Evolutionary conservation across 2,329 filamentous ascomycete genomes (phyloP), one percentile per base, ranked within the genome.

Genomic region (Aspergillus sp.): DNA sequence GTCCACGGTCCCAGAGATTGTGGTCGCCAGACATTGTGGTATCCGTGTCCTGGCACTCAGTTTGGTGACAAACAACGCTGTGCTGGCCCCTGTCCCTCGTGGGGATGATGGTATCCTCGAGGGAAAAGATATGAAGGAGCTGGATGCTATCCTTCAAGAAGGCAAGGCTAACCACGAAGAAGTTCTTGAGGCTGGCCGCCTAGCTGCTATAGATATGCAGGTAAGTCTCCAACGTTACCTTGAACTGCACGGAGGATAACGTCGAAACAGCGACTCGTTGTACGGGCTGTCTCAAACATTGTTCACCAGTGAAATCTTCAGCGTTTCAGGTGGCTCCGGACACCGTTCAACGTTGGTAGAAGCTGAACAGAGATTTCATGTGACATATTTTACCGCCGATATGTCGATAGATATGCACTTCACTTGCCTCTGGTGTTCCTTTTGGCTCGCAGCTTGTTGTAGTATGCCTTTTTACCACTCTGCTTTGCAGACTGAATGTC

Each of bases 391-490:
- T 30, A 11, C 26, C 8, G 26, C 10, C 10, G 7, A 30, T 30
- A 30, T 38, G 14, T n/a, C 16, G 35, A 38, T 38, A 17, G 13
- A 38, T 38, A 17, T 38, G 35, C 35, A 16, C 16, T 38, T 65
- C 56, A 65, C 55, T 61, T 67, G 24, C 56, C 60, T 47, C 61
- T 61, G 30, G 53, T 53, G 42, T 65, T 69, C 54, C 83, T 75
- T 69, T 83, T 81, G 46, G 77, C 77, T 66, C 88, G 83, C 60
- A 96, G 72, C 51, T 86, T 87, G 68, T 93, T 93, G 78, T 96
- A 97, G 64, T 89, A 88, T 0, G 82, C 85, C 74, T 93, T 96
- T 77, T 90, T 95, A 48, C 94, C 94, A 63, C 89, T 95, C 20
- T 82, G 83, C 74, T 95, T 97, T 56, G 81, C 81, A 47, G 79